Evolutionary conservation across 345 rosid genomes (phyloP).

Genomic region (Raphanus sativus): DNA sequence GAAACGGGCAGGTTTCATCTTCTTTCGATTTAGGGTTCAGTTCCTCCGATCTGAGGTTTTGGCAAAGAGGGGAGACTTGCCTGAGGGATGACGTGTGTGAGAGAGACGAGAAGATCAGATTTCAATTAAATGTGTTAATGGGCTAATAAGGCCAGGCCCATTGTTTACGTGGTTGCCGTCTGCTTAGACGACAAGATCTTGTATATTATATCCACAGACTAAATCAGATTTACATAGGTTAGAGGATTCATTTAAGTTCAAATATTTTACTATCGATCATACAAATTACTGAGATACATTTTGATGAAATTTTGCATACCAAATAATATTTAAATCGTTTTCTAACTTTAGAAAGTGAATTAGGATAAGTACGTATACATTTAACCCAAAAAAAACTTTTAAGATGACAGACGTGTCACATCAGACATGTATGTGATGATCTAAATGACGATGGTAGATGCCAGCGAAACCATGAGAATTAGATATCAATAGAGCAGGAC

Average conservation of each 20-base stretch:
- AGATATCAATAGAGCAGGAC: not conserved
- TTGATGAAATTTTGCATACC: not conserved
- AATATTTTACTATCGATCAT: not conserved
- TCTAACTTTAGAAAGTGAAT: not conserved
- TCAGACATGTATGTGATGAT: constrained; percentile 9
- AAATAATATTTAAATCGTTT: not conserved
- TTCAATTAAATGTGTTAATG: not conserved
- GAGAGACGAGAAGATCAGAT: not conserved
- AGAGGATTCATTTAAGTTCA: not conserved
- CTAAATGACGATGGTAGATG: not conserved
- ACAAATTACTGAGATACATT: not conserved
- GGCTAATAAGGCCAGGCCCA: not conserved
- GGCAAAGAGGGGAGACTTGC: not conserved
- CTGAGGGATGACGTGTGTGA: not conserved
- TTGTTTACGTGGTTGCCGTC: not conserved
- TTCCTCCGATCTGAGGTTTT: constrained; percentile 38
- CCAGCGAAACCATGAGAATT: not conserved
- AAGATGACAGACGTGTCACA: constrained; percentile 30
- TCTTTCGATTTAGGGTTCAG: constrained; percentile 25
- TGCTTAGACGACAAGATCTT: not conserved
- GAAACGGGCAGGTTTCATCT: constrained; percentile 41
- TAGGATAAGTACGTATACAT: constrained; percentile 5
- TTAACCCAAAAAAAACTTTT: not conserved
- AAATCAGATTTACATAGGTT: not conserved
- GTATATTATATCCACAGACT: no score